phyloP scores from a whole-genome alignment of 192 early-diverging fungal genomes.

The Backusella morwellensis region DNA sequence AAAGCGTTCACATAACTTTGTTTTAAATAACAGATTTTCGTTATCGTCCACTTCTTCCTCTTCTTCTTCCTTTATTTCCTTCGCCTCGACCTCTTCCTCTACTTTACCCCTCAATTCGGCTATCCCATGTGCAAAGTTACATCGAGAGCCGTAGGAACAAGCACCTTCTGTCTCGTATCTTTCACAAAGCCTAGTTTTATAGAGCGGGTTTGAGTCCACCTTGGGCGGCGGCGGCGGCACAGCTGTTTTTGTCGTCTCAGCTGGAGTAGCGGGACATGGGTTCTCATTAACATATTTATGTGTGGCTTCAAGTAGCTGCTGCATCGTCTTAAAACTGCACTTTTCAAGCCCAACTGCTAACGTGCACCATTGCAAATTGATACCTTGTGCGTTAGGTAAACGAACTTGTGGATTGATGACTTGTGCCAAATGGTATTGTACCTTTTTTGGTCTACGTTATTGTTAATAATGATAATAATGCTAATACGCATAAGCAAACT shows the following conservation, averaged over 20 bases:
- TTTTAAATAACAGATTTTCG: conserved; percentile 76
- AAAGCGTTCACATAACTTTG: conserved; percentile 79
- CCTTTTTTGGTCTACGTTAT: conserved; percentile 66
- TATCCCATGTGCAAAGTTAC: conserved; percentile 78
- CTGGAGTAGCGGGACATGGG: conserved; percentile 15
- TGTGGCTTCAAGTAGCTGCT: conserved; percentile 74
- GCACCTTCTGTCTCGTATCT: conserved; percentile 73
- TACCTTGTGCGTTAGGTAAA: conserved; percentile 62
- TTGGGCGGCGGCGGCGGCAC: not conserved
- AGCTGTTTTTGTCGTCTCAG: conserved; percentile 30
- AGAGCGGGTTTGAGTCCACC: conserved; percentile 53
- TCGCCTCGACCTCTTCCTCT: conserved; percentile 22
- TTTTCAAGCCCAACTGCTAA: conserved; percentile 67
- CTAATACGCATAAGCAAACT: not conserved
- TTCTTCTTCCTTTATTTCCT: conserved; percentile 11
- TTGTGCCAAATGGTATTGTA: conserved; percentile 79
- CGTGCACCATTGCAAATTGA: conserved; percentile 72
- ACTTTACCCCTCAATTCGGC: conserved; percentile 62
- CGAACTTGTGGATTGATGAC: conserved; percentile 53
- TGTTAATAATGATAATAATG: not conserved
- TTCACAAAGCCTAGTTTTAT: conserved; percentile 87
- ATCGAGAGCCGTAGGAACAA: conserved; percentile 69
- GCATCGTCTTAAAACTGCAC: conserved; percentile 75
- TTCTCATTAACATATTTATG: conserved; percentile 18
- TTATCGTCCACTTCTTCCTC: conserved; percentile 30